A percentile compares a stretch with the other conserved stretches of the same genome.
phyloP scores from a whole-genome alignment of 169 alveolate species.

The Amoebophrya sp. region DNA sequence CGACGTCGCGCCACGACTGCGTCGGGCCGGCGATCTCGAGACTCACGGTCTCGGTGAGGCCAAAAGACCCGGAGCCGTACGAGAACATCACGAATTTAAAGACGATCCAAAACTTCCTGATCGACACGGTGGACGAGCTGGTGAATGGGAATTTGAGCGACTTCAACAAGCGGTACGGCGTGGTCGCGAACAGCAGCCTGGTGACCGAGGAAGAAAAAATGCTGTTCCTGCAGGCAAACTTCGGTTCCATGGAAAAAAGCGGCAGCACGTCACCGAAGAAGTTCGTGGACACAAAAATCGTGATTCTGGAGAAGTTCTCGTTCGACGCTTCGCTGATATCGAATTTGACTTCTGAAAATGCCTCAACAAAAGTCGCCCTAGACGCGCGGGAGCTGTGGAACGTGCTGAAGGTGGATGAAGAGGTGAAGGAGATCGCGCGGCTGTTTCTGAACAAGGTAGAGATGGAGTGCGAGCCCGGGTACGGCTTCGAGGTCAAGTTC shows the following conservation, averaged over 20 bases:
- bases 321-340: background rate
- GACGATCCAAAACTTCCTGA: no score
- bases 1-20: background rate
- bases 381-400: background rate
- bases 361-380: background rate
- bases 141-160: no score
- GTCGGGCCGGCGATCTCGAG: background rate
- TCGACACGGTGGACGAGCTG: no score
- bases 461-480: background rate
- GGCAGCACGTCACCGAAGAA: background rate
- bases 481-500: background rate
- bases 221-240: no score
- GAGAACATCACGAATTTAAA: no score
- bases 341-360: background rate
- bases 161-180: no score
- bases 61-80: background rate
- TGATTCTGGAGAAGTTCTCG: background rate
- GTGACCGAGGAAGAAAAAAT: no score
- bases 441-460: background rate
- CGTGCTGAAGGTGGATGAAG: background rate
- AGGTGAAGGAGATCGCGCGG: background rate
- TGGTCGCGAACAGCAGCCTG: no score
- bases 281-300: background rate
- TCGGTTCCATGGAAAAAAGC: no score
- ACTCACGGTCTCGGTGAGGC: background rate